A percentile compares a stretch with the other conserved stretches of the same genome.
These are phyloP conservation scores for Pistacia atlantica DNA, from an alignment of 345 rosid genomes.

Conservation along the genomic window DNA sequence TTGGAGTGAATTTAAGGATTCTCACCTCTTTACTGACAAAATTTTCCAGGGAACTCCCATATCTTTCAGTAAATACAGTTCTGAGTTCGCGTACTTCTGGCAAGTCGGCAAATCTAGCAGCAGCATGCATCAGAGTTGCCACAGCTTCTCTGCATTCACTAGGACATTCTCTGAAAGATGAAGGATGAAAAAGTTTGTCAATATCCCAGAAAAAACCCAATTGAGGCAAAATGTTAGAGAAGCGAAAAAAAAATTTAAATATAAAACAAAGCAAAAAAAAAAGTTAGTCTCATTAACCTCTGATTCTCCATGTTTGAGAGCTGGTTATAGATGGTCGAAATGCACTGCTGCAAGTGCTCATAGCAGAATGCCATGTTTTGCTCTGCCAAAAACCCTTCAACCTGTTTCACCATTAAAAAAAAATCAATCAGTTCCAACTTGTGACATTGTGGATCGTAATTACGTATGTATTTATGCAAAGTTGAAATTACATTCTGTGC, in stretches of 20 bases:
- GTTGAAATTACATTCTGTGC: background rate
- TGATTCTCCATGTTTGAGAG: constrained; percentile 61
- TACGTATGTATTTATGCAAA: background rate
- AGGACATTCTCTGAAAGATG: constrained; percentile 71
- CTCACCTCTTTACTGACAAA: constrained; percentile 63
- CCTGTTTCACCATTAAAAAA: constrained; percentile 45
- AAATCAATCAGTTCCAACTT: constrained; percentile 5
- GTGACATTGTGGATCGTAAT: background rate
- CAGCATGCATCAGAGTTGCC: constrained; percentile 72
- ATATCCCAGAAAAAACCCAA: background rate
- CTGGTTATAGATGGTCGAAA: constrained; percentile 46
- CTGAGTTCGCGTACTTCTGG: constrained; percentile 83
- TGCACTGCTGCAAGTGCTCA: constrained; percentile 55
- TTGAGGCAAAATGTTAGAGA: background rate
- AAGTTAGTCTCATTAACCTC: constrained; percentile 38
- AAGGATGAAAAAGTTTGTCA: background rate
- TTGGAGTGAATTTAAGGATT: background rate
- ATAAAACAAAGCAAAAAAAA: background rate
- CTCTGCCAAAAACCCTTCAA: constrained; percentile 73
- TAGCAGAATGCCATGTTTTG: constrained; percentile 58
- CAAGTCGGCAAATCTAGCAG: constrained; percentile 83
- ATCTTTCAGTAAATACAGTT: constrained; percentile 55
- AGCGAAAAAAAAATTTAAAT: background rate
- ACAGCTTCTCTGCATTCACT: constrained; percentile 79
- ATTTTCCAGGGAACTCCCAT: constrained; percentile 52